A percentile compares a stretch with the other conserved stretches of the same genome.
Evolutionary conservation across 2,329 filamentous ascomycete species (phyloP).

Genomic region (Penicillium sp.): DNA sequence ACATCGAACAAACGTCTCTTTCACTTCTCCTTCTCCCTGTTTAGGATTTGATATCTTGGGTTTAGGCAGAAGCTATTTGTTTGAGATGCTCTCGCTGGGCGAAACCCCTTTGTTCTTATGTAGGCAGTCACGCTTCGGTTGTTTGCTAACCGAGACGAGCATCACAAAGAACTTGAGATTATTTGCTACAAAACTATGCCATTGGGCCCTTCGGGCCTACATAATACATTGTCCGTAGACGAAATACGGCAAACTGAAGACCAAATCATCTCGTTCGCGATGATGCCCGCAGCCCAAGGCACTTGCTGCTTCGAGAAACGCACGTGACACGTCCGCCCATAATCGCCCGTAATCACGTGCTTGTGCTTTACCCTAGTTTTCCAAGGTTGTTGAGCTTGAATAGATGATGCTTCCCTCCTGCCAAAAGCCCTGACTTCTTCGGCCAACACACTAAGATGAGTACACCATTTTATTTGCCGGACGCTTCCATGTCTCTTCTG

Average conservation of each 20-base stretch:
- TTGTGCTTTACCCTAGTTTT: not conserved
- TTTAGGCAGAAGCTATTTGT: not conserved
- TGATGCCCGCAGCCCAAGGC: not conserved
- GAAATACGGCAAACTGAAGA: no score
- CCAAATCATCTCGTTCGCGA: not conserved
- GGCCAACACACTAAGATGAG: no score
- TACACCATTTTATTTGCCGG: no score
- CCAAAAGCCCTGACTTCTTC: no score
- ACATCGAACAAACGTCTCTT: conserved; percentile 6
- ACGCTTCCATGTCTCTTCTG: no score
- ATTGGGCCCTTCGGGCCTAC: no score
- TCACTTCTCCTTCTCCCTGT: not conserved
- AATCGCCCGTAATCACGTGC: not conserved
- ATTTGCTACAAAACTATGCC: no score
- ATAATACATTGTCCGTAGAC: not conserved
- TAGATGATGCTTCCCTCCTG: no score
- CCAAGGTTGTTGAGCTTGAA: not conserved
- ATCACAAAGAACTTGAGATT: no score
- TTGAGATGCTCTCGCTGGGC: not conserved
- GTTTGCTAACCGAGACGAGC: not conserved
- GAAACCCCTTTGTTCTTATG: not conserved
- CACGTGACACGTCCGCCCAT: not conserved
- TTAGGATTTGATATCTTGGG: not conserved
- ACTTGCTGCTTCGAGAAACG: not conserved
- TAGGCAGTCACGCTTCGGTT: not conserved